Evolutionary conservation across 331 rosid genomes (phyloP), one percentile per base, ranked within the genome.

Genomic region (Telfairia occidentalis): DNA sequence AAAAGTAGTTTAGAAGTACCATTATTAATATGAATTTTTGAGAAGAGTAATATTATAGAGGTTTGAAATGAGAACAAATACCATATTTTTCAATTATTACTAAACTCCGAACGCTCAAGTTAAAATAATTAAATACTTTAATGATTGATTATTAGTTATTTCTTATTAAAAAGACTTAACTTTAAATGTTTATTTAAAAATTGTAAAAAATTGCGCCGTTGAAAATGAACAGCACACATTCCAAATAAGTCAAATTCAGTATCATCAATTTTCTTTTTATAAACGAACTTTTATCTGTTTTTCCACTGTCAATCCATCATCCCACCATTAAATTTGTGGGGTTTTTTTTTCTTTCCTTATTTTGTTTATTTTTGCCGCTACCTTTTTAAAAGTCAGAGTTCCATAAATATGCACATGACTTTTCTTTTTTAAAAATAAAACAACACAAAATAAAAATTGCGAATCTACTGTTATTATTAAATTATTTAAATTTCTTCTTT

Each of bases 301-400:
- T 40, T 38, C 73, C 52, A 38, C 73, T 65, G 9, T 61, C 8
- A 63, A 34, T 30, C 69, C n/a, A 10, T 29, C 45, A 34, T 61
- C 28, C 45, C 71, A 35, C 71, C 48, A 63, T 35, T 60, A 15
- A n/a, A 64, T n/a, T 64, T 35, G 3, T 37, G 1, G 19, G 3
- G 3, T 40, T 40, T 21, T 40, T 1, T 37, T 3, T 19, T 34
- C n/a, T n/a, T n/a, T 18, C 2, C 2, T 61, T 35, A 6, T 3
- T n/a, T 63, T 63, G 28, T 34, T 63, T 61, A 34, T 61, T 61
- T 61, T 61, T 61, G 43, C 70, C 70, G 46, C 45, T 10, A 40
- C 32, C 73, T 38, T 66, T 38, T 66, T 23, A 0, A 66, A 66
- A 66, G 73, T 66, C 73, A 40, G 35, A 66, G 73, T 66, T 66